phyloP scores from a whole-genome alignment of 2,329 filamentous ascomycete species.

The Nannizzia gypsea region DNA sequence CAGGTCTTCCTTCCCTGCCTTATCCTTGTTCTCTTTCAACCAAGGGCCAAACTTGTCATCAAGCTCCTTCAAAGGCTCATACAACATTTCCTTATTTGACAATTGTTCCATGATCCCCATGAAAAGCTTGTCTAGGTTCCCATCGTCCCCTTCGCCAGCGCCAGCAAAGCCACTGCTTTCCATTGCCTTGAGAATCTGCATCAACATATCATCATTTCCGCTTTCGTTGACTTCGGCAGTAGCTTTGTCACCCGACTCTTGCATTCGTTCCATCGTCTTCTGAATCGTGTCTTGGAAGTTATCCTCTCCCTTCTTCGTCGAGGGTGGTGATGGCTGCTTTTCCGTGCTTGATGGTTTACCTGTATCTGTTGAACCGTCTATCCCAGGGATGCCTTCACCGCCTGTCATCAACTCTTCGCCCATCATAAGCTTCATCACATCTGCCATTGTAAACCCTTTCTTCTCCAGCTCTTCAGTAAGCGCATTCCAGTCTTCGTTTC shows the following conservation, averaged over 20 bases:
- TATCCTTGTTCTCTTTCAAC: conserved; percentile 63
- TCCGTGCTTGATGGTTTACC: conserved; percentile 15
- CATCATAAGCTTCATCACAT: conserved; percentile 23
- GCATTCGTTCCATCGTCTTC: conserved; percentile 92
- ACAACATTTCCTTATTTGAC: conserved; percentile 94
- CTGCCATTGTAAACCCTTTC: conserved; percentile 19
- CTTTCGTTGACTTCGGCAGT: conserved; percentile 59
- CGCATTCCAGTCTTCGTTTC: conserved; percentile 19
- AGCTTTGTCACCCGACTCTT: conserved; percentile 72
- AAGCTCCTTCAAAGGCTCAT: conserved; percentile 97
- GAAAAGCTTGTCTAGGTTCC: conserved; percentile 88
- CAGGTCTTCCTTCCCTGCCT: conserved; percentile 56
- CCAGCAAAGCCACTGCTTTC: conserved; percentile 42
- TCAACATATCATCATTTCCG: conserved; percentile 67
- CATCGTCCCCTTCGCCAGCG: conserved; percentile 46
- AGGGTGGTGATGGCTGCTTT: conserved; percentile 16
- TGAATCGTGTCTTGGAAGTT: conserved; percentile 87
- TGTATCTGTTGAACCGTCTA: conserved; percentile 8
- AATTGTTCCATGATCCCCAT: conserved; percentile 98
- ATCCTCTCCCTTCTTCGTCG: conserved; percentile 38
- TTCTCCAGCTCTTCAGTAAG: conserved; percentile 24
- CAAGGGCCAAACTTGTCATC: conserved; percentile 84
- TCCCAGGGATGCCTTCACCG: background rate
- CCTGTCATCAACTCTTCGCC: conserved; percentile 16
- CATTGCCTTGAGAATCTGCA: conserved; percentile 87